These are phyloP conservation scores for Chaetomiaceae sp. DNA, from an alignment of 2,329 filamentous ascomycete genomes.

Conservation along the genomic window DNA sequence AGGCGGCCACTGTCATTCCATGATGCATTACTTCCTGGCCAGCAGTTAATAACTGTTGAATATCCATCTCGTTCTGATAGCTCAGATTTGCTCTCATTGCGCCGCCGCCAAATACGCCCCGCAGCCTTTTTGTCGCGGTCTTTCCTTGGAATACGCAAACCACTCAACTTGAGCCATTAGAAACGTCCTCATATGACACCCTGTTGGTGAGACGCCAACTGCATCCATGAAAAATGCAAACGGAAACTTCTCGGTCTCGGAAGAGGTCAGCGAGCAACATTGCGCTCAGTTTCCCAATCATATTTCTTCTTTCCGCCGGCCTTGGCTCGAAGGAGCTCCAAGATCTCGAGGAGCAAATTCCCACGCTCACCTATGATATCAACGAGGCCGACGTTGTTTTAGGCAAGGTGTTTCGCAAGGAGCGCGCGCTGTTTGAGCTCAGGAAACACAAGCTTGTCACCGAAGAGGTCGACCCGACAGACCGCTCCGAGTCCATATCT, in stretches of 20 bases:
- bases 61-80: too few relatives aligned
- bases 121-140: not conserved
- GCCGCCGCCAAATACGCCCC: not conserved
- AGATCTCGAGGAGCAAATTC: constrained; percentile 59
- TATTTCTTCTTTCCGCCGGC: constrained; percentile 71
- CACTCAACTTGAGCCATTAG: not conserved
- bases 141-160: not conserved
- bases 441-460: constrained; percentile 60
- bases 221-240: not conserved
- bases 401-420: constrained; percentile 65
- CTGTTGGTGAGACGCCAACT: too few relatives aligned
- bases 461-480: constrained; percentile 38
- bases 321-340: constrained; percentile 60
- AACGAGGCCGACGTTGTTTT: constrained; percentile 69
- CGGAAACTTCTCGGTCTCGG: not conserved
- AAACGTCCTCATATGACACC: not conserved
- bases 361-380: constrained; percentile 65
- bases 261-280: constrained; percentile 22
- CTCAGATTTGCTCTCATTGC: not conserved
- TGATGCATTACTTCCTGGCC: too few relatives aligned
- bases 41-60: too few relatives aligned
- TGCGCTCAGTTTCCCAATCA: constrained; percentile 50
- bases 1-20: too few relatives aligned
- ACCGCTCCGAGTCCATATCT: constrained; percentile 12
- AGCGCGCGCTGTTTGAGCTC: constrained; percentile 74